A percentile compares a stretch with the other conserved stretches of the same genome.
phyloP scores from a whole-genome alignment of 1,284 basidiomycete species.

The Heterobasidion annosum region DNA sequence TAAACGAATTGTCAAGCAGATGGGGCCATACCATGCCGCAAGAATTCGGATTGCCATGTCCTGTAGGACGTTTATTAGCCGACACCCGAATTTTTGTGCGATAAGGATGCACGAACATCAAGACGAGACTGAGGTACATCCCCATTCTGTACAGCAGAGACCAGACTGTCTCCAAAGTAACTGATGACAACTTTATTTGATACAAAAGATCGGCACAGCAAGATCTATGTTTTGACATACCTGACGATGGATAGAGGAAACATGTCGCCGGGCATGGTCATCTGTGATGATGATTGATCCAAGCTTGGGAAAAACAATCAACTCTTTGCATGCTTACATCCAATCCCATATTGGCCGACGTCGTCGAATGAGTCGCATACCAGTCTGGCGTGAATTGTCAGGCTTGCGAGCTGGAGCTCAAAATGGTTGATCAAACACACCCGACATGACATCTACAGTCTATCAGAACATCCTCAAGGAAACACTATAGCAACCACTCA shows the following conservation, averaged over 20 bases:
- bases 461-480: not conserved
- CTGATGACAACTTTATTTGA: slow-evolving; percentile 8
- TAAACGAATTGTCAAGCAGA: not conserved
- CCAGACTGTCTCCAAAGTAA: slow-evolving; percentile 44
- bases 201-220: not conserved
- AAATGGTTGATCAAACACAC: not conserved
- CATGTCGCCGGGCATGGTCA: slow-evolving; percentile 55
- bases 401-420: not conserved
- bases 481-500: slow-evolving; percentile 18
- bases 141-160: slow-evolving; percentile 43
- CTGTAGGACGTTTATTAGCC: slow-evolving; percentile 15
- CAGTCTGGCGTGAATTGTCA: slow-evolving; percentile 38
- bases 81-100: not conserved
- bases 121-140: slow-evolving; percentile 39
- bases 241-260: slow-evolving; percentile 24
- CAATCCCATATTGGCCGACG: slow-evolving; percentile 47
- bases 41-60: slow-evolving; percentile 58
- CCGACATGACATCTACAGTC: slow-evolving; percentile 18
- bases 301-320: not conserved
- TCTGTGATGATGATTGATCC: slow-evolving; percentile 18
- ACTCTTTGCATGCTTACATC: slow-evolving; percentile 35
- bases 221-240: slow-evolving; percentile 8
- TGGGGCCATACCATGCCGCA: slow-evolving; percentile 36
- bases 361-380: slow-evolving; percentile 26
- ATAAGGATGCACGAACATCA: slow-evolving; percentile 23